Percentiles rank a stretch among this genome's conserved stretches.
Conservation (phyloP, 306 rosid species). For the Styphnolobium japonicum region DNA sequence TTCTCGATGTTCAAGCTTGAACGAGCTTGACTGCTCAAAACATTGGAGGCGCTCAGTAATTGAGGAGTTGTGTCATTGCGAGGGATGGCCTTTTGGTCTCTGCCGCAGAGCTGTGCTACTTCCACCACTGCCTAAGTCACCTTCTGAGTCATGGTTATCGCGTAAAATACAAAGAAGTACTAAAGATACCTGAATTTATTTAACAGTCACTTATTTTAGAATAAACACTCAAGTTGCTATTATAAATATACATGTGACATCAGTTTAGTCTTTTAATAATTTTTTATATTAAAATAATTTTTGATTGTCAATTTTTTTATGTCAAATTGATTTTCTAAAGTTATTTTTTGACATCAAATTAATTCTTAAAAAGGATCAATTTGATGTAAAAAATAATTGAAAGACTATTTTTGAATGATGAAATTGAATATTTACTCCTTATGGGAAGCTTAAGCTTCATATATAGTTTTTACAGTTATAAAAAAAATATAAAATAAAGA, state of each 20-base stretch:
- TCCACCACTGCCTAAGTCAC: slow-evolving; percentile 72
- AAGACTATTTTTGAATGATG: too few species aligned
- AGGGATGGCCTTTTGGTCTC: slow-evolving; percentile 84
- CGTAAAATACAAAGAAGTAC: slow-evolving; percentile 31
- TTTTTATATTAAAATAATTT: too few species aligned
- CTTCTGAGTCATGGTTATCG: slow-evolving; percentile 69
- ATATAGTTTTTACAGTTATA: neutral
- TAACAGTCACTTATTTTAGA: neutral
- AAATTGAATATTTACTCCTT: too few species aligned
- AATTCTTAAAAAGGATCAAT: too few species aligned
- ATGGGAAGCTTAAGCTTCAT: neutral
- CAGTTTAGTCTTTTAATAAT: too few species aligned
- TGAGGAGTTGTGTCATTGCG: slow-evolving; percentile 63
- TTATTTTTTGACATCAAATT: too few species aligned
- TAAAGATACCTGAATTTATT: slow-evolving; percentile 8
- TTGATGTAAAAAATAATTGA: too few species aligned
- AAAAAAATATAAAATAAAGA: neutral
- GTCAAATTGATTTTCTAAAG: too few species aligned
- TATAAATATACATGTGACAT: too few species aligned
- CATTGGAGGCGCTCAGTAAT: slow-evolving; percentile 51
- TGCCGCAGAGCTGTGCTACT: slow-evolving; percentile 62
- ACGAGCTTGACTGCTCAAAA: slow-evolving; percentile 28
- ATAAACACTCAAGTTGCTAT: too few species aligned
- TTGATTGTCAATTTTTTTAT: too few species aligned
- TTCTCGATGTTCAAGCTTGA: slow-evolving; percentile 55